Conservation (phyloP, 2,329 filamentous ascomycete species). For the Knufia petricola region DNA sequence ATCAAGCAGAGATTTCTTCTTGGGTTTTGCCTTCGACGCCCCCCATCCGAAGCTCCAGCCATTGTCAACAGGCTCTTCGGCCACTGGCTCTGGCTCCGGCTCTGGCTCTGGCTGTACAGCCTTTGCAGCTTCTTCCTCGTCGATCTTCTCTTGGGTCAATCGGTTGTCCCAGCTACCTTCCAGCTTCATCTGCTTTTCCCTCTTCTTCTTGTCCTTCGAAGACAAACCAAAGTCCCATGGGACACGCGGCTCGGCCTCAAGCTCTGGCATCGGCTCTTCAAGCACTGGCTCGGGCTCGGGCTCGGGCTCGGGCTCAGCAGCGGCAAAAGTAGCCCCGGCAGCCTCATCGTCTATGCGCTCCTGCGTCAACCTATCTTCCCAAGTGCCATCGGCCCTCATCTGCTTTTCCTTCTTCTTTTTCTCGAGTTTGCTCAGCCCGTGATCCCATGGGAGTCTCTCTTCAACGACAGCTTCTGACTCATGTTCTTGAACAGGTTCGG, state of each 20-base stretch:
- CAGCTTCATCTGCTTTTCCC: slow-evolving; percentile 11
- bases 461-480: slow-evolving; percentile 24
- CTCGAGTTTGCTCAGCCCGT: slow-evolving; percentile 21
- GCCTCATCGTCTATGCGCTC: slow-evolving; percentile 12
- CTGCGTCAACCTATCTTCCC: slow-evolving; percentile 11
- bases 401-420: slow-evolving; percentile 41
- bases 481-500: slow-evolving; percentile 24
- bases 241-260: slow-evolving; percentile 15
- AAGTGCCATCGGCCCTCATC: slow-evolving; percentile 33
- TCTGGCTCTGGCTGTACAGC: slow-evolving; percentile 8
- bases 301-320: slow-evolving; percentile 13
- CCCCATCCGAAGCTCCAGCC: slow-evolving; percentile 26
- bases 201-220: slow-evolving; percentile 13
- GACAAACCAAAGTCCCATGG: slow-evolving; percentile 8
- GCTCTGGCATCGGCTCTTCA: slow-evolving; percentile 27
- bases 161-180: slow-evolving; percentile 10
- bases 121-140: slow-evolving; percentile 5
- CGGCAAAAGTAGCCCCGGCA: background rate
- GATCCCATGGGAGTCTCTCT: slow-evolving; percentile 16
- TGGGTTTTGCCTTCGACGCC: slow-evolving; percentile 35
- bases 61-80: slow-evolving; percentile 24
- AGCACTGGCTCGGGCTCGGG: slow-evolving; percentile 29
- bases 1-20: slow-evolving; percentile 24
- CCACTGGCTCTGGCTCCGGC: slow-evolving; percentile 21
- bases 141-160: slow-evolving; percentile 8